phyloP scores from a whole-genome alignment of 2,329 filamentous ascomycete genomes.

The Ceratocystis lukuohia region DNA sequence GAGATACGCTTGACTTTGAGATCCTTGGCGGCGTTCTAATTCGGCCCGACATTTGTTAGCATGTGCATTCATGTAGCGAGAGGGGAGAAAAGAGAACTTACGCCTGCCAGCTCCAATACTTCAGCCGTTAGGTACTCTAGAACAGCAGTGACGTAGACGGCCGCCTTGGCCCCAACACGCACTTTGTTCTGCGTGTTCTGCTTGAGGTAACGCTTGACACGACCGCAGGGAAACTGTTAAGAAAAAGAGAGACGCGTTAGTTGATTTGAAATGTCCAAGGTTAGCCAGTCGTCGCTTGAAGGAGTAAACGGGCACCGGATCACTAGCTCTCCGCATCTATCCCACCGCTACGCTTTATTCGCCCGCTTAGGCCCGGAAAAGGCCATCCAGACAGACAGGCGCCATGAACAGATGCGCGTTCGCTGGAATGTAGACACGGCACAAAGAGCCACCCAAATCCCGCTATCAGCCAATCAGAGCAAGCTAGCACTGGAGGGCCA shows the following conservation, averaged over 20 bases:
- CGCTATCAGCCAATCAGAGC: too few relatives aligned
- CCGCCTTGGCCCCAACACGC: constrained; percentile 96
- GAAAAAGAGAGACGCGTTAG: not conserved
- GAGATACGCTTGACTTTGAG: constrained; percentile 99
- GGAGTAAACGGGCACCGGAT: too few relatives aligned
- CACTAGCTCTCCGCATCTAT: too few relatives aligned
- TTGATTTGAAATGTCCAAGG: not conserved
- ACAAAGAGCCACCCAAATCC: not conserved
- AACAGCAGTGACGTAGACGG: constrained; percentile 94
- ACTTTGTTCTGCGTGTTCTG: constrained; percentile 99
- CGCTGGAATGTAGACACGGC: not conserved
- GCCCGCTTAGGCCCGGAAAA: too few relatives aligned
- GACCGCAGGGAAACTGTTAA: constrained; percentile 89
- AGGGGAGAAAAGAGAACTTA: constrained; percentile 32
- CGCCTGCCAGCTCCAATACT: constrained; percentile 90
- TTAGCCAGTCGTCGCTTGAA: too few relatives aligned
- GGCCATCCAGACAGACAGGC: not conserved
- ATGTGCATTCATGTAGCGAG: not conserved
- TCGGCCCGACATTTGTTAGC: constrained; percentile 21
- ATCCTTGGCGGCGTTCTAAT: constrained; percentile 89
- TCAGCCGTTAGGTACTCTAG: constrained; percentile 97
- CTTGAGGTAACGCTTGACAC: constrained; percentile 99
- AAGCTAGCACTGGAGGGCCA: too few relatives aligned
- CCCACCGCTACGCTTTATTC: too few relatives aligned
- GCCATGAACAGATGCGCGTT: not conserved